Conservation (phyloP, 108 stramenopile genomes). For the Nitzschia palea region DNA sequence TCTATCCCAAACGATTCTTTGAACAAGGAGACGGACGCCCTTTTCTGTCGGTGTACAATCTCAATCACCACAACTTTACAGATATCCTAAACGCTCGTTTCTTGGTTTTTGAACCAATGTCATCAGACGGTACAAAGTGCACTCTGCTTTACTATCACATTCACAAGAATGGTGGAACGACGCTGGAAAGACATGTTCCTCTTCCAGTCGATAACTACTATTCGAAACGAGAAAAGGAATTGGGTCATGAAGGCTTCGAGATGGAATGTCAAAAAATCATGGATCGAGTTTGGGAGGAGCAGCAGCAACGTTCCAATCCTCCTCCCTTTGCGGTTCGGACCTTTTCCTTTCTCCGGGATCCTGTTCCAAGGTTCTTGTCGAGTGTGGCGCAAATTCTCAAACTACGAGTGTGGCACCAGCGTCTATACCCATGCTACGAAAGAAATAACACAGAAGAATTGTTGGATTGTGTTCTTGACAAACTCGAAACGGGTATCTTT, state of each 20-base stretch:
- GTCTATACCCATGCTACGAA: conserved; percentile 7
- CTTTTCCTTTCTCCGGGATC: conserved; percentile 1
- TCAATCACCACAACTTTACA: background rate
- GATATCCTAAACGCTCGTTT: conserved; percentile 7
- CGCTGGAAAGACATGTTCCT: conserved; percentile 4
- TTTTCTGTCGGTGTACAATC: background rate
- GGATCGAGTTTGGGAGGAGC: background rate
- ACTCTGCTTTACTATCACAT: conserved; percentile 9
- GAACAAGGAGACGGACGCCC: background rate
- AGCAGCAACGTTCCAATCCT: background rate
- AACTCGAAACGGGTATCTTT: conserved; percentile 1
- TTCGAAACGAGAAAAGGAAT: conserved; percentile 16
- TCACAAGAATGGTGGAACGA: conserved; percentile 15
- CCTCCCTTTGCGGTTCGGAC: background rate
- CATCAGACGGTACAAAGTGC: background rate
- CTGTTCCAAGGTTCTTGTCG: conserved; percentile 1
- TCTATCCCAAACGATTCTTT: conserved; percentile 5
- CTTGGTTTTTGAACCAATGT: conserved; percentile 5
- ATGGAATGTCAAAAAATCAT: background rate
- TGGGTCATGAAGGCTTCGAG: conserved; percentile 1
- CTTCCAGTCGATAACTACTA: conserved; percentile 1
- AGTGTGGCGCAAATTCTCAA: conserved; percentile 7
- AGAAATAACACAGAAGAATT: background rate
- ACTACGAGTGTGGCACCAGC: conserved; percentile 5
- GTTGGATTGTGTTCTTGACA: conserved; percentile 10